Evolutionary conservation across 2,329 filamentous ascomycete genomes (phyloP).

Genomic region (Tolypocladium album): DNA sequence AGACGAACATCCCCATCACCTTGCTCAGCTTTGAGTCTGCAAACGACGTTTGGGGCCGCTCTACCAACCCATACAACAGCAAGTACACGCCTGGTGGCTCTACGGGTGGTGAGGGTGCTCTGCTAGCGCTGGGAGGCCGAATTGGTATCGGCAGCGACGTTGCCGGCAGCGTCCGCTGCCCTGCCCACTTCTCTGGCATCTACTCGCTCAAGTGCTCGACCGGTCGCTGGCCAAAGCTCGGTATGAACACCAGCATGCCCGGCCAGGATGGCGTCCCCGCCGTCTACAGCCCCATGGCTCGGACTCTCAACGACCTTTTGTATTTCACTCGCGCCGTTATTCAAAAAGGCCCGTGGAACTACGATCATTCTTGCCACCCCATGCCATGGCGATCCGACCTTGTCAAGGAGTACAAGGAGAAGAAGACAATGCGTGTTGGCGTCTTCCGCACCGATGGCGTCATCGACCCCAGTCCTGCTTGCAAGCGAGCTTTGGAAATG

Average conservation of each 20-base stretch:
- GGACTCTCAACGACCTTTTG: conserved; percentile 68
- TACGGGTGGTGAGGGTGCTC: conserved; percentile 73
- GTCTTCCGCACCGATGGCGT: conserved; percentile 72
- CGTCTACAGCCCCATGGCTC: conserved; percentile 87
- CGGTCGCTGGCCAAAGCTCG: conserved; percentile 80
- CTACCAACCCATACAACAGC: conserved; percentile 72
- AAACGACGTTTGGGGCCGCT: conserved; percentile 70
- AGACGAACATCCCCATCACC: conserved; percentile 83
- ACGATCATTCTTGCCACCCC: conserved; percentile 77
- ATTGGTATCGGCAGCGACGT: conserved; percentile 90
- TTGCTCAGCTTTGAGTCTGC: conserved; percentile 78
- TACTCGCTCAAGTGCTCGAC: conserved; percentile 82
- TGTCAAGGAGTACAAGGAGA: conserved; percentile 47
- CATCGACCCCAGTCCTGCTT: conserved; percentile 78
- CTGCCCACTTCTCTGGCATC: conserved; percentile 82
- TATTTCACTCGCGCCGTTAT: conserved; percentile 78
- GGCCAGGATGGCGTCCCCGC: conserved; percentile 84
- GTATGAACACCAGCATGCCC: conserved; percentile 78
- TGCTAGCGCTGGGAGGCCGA: conserved; percentile 71
- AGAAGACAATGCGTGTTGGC: conserved; percentile 59
- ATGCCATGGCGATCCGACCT: conserved; percentile 63
- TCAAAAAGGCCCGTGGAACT: conserved; percentile 77
- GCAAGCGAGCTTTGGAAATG: conserved; percentile 61
- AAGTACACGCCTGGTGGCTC: conserved; percentile 82
- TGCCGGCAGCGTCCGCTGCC: conserved; percentile 75